Conservation (phyloP, 257 asterid genomes). For the Lavandula angustifolia region DNA sequence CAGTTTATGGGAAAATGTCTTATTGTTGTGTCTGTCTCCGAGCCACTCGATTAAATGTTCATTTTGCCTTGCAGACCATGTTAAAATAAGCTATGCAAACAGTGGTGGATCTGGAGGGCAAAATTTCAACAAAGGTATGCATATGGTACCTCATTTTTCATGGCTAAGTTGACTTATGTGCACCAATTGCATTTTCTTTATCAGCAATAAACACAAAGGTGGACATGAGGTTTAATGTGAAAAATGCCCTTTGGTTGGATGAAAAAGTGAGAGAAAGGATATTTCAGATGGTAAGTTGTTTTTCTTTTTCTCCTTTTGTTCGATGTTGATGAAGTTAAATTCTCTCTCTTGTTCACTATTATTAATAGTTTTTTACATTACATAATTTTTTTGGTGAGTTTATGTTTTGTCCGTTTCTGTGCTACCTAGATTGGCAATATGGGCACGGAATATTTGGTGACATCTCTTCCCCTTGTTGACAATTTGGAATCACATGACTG, state of each 20-base stretch:
- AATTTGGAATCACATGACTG: not conserved
- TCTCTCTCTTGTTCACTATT: constrained; percentile 3
- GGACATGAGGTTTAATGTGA: constrained; percentile 94
- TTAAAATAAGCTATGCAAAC: constrained; percentile 74
- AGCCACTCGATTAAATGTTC: constrained; percentile 17
- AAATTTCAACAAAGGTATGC: constrained; percentile 76
- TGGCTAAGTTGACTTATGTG: constrained; percentile 10
- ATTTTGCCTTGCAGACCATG: constrained; percentile 63
- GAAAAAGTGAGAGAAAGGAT: constrained; percentile 82
- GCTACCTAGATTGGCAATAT: not conserved
- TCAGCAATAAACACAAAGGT: constrained; percentile 81
- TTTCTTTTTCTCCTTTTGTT: constrained; percentile 2
- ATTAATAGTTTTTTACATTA: not conserved
- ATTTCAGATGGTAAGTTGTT: constrained; percentile 70
- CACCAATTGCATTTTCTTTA: constrained; percentile 23
- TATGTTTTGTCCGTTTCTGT: no score
- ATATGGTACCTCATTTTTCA: constrained; percentile 37
- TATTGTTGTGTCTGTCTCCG: constrained; percentile 1
- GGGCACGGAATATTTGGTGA: not conserved
- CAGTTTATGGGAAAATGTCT: constrained; percentile 4
- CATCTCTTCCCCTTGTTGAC: not conserved
- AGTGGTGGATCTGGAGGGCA: constrained; percentile 88
- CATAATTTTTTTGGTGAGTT: not conserved
- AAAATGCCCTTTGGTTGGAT: constrained; percentile 72
- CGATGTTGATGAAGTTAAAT: constrained; percentile 17